Evolutionary conservation across 78 protist genomes (phyloP), one percentile per base, ranked within the genome.

Genomic region (Polysphondylium violaceum): DNA sequence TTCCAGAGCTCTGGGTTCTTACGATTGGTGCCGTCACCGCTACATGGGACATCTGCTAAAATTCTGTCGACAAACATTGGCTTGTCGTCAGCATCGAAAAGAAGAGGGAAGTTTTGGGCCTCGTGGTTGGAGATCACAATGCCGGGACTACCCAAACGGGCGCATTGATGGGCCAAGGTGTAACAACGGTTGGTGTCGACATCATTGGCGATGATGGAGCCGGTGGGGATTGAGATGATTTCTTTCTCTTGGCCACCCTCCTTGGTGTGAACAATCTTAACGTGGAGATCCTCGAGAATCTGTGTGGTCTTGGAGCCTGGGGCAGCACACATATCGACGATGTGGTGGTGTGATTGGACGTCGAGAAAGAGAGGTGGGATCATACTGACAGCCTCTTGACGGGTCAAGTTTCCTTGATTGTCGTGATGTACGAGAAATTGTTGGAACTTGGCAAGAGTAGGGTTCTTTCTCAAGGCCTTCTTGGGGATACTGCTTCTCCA

Each of bases 321-420:
- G 0, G 99, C 99, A 41, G 99, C 99, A 79, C 99, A 98, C 98
- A 98, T 94, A 95, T 99, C 99, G 4, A 98, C 77, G 14, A 98
- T 96, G 3, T 25, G 40, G 36, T 93, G 93, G 8, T 74, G 72
- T 27, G 86, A 41, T 44, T 77, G 44, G 21, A 93, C 96, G 11
- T 76, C 83, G 55, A 93, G 31, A 29, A 86, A 69, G 33, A 93
- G 43, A 16, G 96, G 96, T 63, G 96, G 96, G 23, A 93, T 74
- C 96, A 93, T 93, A 3, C 77, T 56, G n/a, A 93, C 96, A 1
- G 96, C 89, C 35, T 93, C 96, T 59, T 93, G 96, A 41, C 96
- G 69, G 12, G 92, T 72, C 12, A 93, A 63, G 25, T 87, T 85
- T 23, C 96, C 96, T 33, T 93, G 81, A 38, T 93, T 85, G 31